phyloP scores from a whole-genome alignment of 2,329 filamentous ascomycete species.

The Colletotrichum tamarilloi region DNA sequence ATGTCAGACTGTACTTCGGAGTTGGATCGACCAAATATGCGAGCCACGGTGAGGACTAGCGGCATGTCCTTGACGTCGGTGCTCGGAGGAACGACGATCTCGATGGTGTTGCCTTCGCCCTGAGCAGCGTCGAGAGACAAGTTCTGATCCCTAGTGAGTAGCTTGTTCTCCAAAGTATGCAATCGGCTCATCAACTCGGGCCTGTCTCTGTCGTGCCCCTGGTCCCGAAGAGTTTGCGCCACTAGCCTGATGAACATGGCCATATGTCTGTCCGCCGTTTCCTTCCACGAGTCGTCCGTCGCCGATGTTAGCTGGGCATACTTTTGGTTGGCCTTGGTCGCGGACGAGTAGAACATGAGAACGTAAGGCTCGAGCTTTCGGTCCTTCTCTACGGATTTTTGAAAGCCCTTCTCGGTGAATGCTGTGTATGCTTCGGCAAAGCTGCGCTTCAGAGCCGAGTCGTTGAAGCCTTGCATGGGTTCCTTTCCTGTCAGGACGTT shows the following conservation, averaged over 20 bases:
- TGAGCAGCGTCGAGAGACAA: constrained; percentile 73
- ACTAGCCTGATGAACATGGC: constrained; percentile 93
- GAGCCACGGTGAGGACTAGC: constrained; percentile 86
- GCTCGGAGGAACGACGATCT: constrained; percentile 84
- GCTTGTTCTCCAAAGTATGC: constrained; percentile 87
- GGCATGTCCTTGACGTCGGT: constrained; percentile 98
- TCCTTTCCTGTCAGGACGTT: constrained; percentile 86
- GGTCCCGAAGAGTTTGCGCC: constrained; percentile 80
- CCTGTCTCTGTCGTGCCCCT: constrained; percentile 86
- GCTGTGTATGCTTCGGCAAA: constrained; percentile 96
- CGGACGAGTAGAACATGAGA: constrained; percentile 95
- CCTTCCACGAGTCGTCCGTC: constrained; percentile 88
- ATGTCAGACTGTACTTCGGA: constrained; percentile 89
- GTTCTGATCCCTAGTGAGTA: constrained; percentile 94
- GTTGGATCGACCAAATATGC: constrained; percentile 84
- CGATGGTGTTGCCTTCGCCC: constrained; percentile 74
- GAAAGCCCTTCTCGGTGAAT: constrained; percentile 88
- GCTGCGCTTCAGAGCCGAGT: constrained; percentile 89
- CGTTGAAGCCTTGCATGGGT: constrained; percentile 86
- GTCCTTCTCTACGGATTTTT: constrained; percentile 93
- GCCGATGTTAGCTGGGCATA: constrained; percentile 79
- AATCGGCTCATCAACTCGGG: constrained; percentile 86
- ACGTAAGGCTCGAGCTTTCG: constrained; percentile 91
- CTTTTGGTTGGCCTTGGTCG: constrained; percentile 85
- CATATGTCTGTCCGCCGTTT: constrained; percentile 92